Base-by-base conservation (phyloP, 176 grass and related monocot genomes). In the Saccharum spontaneum region DNA sequence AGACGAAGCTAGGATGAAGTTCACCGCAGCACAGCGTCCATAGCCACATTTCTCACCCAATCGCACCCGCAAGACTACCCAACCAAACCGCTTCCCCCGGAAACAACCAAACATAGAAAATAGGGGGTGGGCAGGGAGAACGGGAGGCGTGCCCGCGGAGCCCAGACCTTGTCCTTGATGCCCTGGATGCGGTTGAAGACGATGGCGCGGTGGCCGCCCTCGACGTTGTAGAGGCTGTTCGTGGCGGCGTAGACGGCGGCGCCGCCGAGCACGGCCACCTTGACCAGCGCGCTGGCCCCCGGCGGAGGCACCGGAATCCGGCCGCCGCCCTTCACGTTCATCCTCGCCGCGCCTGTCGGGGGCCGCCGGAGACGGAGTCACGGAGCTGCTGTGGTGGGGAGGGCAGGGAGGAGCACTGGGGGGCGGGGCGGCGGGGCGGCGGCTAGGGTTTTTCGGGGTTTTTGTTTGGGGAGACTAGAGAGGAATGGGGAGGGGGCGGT, bases 161-260 rank as follows among this genome's bases (percentile, higher is more conserved):
- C 22, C 22, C 44, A 20, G 7, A 97, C 94, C 85, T 90, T 93
- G 59, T 97, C 85, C 71, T 94, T 97, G 75, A 97, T 88, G 1
- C 94, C 94, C 49, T 94, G 48, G 79, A 97, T 82, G 40, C 94
- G 94, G 79, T 94, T 97, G 91, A 94, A 97, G 65, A 97, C 94
- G 65, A 94, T 94, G 69, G 94, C 94, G 3, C 94, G 94, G 55
- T 97, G 94, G 0, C 94, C 94, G 1, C 91, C 91, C 71, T 97
- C 94, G 50, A 97, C 94, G 87, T 97, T 97, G 87, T 94, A 97
- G 22, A 97, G 85, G 76, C 89, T 90, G 89, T 92, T 94, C 67
- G 88, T 37, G 46, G 83, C 91, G 30, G 89, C 94, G 75, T 97
- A 94, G 22, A 97, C 71, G 66, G 76, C 82, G 65, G 84, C 87